Percentiles rank a stretch among this genome's conserved stretches.
These are phyloP conservation scores for Xylaria multiplex DNA, from an alignment of 2,329 filamentous ascomycete genomes.

Conservation along the genomic window DNA sequence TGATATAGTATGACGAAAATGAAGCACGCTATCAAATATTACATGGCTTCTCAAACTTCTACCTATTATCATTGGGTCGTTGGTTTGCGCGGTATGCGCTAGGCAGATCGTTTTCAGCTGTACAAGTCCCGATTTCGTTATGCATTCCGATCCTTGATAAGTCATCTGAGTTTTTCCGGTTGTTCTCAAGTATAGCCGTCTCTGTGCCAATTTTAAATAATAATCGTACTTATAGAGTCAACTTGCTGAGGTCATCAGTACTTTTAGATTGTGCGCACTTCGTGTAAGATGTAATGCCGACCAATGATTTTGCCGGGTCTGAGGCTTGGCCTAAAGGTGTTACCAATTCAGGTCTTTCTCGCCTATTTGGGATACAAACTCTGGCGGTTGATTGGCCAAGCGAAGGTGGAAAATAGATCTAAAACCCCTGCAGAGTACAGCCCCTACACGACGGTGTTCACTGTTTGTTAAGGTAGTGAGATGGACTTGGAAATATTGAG, in stretches of 20 bases:
- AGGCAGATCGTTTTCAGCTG: constrained; percentile 21
- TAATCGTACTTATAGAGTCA: neutral
- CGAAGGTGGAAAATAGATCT: constrained; percentile 4
- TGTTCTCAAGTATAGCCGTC: neutral
- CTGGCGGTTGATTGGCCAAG: neutral
- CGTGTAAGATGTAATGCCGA: neutral
- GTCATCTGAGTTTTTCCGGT: neutral
- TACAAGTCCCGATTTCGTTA: constrained; percentile 4
- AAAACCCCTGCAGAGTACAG: constrained; percentile 3
- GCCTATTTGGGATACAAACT: constrained; percentile 5
- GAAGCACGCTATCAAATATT: neutral
- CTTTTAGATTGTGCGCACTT: constrained; percentile 1
- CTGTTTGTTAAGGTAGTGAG: neutral
- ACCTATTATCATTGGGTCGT: constrained; percentile 6
- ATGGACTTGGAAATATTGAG: neutral
- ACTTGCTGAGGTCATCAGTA: constrained; percentile 23
- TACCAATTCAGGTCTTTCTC: constrained; percentile 18
- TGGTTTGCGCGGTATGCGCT: neutral
- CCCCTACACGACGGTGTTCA: neutral
- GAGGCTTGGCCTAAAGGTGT: constrained; percentile 13
- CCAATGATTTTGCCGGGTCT: constrained; percentile 25
- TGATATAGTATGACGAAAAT: neutral
- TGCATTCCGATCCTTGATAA: neutral
- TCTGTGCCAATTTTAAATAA: constrained; percentile 10
- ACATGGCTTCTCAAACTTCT: neutral